Conservation (phyloP, 331 rosid species). For the Quercus lobata region DNA sequence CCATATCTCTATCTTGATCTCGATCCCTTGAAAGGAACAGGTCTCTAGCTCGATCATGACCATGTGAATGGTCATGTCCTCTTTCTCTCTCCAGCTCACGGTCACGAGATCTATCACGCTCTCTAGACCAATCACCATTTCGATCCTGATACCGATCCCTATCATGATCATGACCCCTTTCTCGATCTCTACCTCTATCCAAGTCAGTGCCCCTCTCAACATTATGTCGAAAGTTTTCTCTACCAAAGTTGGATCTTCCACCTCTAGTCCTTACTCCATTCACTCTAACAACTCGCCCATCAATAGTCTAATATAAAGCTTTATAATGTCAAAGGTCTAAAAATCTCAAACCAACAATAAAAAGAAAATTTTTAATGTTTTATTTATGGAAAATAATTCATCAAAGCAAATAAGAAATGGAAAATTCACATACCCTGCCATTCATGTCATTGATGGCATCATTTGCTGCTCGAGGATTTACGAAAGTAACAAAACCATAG, state of each 20-base stretch:
- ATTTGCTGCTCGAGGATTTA: conserved; percentile 82
- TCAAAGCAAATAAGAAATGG: background rate
- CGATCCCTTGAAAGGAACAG: conserved; percentile 36
- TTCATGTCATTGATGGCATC: conserved; percentile 89
- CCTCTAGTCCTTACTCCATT: conserved; percentile 71
- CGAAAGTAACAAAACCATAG: conserved; percentile 88
- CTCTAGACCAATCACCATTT: conserved; percentile 39
- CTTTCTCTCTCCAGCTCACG: conserved; percentile 52
- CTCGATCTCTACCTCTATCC: conserved; percentile 48
- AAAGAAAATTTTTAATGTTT: background rate
- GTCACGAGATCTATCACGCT: conserved; percentile 56
- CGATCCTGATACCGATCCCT: conserved; percentile 44
- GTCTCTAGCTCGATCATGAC: conserved; percentile 39
- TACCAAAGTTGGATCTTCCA: conserved; percentile 56
- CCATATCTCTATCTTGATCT: conserved; percentile 31
- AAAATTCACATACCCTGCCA: conserved; percentile 64
- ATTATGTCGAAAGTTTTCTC: conserved; percentile 43
- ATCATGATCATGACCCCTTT: conserved; percentile 48
- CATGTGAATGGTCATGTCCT: conserved; percentile 38
- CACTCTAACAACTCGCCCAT: conserved; percentile 79
- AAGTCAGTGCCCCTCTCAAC: conserved; percentile 58
- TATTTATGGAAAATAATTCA: background rate
- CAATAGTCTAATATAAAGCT: conserved; percentile 61
- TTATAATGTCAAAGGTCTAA: conserved; percentile 17
- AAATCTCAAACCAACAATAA: conserved; percentile 14